A percentile compares a stretch with the other conserved stretches of the same genome.
Evolutionary conservation across 257 asterid genomes (phyloP).

Genomic region (Penstemon barbatus): DNA sequence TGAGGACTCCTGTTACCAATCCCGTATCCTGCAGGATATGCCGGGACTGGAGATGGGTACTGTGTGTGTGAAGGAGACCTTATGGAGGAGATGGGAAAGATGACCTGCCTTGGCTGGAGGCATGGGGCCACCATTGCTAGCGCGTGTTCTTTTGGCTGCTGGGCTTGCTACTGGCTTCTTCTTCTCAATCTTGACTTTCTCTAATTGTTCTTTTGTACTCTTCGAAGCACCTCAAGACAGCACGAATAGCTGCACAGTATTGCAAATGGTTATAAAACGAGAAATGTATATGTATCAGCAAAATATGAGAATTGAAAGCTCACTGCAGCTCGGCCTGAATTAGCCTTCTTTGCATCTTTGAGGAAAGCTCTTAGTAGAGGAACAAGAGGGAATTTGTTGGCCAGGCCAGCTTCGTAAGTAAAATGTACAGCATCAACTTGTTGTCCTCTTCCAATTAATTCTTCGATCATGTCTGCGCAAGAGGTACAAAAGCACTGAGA

Average conservation of each 20-base stretch:
- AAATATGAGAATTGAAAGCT: constrained; percentile 22
- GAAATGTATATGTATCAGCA: background rate
- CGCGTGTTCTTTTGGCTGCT: constrained; percentile 14
- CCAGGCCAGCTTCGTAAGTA: constrained; percentile 89
- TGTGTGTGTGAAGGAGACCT: constrained; percentile 86
- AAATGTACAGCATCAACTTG: constrained; percentile 99
- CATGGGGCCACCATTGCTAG: constrained; percentile 91
- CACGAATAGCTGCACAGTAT: no score
- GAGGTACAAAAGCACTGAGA: constrained; percentile 39
- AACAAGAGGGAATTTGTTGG: constrained; percentile 82
- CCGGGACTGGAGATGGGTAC: constrained; percentile 65
- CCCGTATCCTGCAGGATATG: constrained; percentile 64
- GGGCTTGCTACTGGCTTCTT: no score
- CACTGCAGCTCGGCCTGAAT: constrained; percentile 93
- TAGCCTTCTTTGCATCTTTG: constrained; percentile 88
- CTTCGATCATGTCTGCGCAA: no score
- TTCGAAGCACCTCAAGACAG: constrained; percentile 32
- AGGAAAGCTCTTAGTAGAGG: constrained; percentile 91
- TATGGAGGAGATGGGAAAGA: constrained; percentile 90
- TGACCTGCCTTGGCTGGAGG: constrained; percentile 99
- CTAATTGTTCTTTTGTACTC: constrained; percentile 88
- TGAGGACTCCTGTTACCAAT: constrained; percentile 65
- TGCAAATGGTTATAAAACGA: background rate
- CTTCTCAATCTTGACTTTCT: constrained; percentile 54
- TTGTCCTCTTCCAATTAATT: no score